Percentiles rank a stretch among this genome's conserved stretches.
These are phyloP conservation scores for Musa acuminata DNA, from an alignment of 176 grass and related monocot species.

Conservation along the genomic window DNA sequence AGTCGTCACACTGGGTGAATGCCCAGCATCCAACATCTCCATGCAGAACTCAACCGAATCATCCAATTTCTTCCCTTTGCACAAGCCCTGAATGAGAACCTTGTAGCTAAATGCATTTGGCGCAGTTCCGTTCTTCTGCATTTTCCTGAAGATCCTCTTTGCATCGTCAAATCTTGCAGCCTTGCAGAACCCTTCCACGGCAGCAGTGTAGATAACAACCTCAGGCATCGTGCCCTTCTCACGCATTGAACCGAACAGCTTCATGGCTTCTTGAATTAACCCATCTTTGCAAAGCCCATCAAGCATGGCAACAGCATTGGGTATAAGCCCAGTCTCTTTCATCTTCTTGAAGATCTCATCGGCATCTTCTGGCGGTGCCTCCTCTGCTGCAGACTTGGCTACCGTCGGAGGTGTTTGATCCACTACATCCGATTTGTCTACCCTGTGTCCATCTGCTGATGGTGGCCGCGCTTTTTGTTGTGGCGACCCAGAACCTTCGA, in stretches of 20 bases:
- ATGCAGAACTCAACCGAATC: constrained; percentile 5
- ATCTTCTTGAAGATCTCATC: constrained; percentile 80
- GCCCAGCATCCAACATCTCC: constrained; percentile 6
- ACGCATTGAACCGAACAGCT: constrained; percentile 77
- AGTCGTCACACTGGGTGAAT: background rate
- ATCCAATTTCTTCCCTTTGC: constrained; percentile 12
- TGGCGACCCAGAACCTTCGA: background rate
- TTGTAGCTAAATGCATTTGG: constrained; percentile 12
- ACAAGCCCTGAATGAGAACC: constrained; percentile 4
- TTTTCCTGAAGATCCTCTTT: constrained; percentile 70
- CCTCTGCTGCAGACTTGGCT: background rate
- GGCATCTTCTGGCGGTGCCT: constrained; percentile 30
- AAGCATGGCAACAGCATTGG: constrained; percentile 85
- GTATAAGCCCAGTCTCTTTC: constrained; percentile 87
- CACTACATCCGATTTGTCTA: background rate
- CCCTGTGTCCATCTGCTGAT: background rate
- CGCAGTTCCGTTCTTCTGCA: constrained; percentile 44
- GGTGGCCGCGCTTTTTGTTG: background rate
- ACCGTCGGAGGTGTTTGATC: background rate
- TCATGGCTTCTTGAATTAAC: constrained; percentile 88
- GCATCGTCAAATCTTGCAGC: constrained; percentile 54
- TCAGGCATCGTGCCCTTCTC: constrained; percentile 91
- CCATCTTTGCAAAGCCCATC: constrained; percentile 86
- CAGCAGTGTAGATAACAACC: constrained; percentile 89
- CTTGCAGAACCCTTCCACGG: constrained; percentile 84